Conservation (phyloP, 768 basidiomycete genomes). For the Serendipita vermifera region DNA sequence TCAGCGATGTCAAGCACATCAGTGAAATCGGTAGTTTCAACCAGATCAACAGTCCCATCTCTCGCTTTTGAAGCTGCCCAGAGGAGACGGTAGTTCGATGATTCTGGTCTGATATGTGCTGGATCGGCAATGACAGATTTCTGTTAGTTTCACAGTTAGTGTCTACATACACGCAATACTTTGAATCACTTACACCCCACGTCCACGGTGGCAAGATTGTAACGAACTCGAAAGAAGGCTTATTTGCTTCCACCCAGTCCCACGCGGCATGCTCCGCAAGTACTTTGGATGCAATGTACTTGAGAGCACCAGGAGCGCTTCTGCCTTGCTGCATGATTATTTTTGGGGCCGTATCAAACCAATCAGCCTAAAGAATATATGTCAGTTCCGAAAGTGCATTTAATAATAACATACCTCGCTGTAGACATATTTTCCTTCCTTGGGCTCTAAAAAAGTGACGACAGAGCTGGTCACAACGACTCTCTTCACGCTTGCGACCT, state of each 20-base stretch:
- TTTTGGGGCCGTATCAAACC: conserved; percentile 2
- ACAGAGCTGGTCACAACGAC: conserved; percentile 27
- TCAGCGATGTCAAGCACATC: conserved; percentile 45
- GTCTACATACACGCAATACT: not conserved
- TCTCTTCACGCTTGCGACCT: conserved; percentile 25
- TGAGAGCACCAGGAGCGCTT: not conserved
- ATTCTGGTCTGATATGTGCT: not conserved
- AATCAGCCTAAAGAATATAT: not conserved
- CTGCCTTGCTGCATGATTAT: not conserved
- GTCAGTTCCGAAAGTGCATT: not conserved
- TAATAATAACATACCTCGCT: conserved; percentile 14
- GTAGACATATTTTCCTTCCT: conserved; percentile 15
- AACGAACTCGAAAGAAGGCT: conserved; percentile 13
- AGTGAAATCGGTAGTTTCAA: not conserved
- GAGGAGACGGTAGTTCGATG: not conserved
- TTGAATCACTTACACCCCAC: not conserved
- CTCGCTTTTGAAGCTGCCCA: not conserved
- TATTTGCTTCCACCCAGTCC: conserved; percentile 16
- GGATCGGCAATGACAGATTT: not conserved
- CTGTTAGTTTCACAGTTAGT: not conserved
- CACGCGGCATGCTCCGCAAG: conserved; percentile 16
- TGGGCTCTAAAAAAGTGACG: conserved; percentile 22
- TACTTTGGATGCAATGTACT: conserved; percentile 14
- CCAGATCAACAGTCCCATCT: not conserved
- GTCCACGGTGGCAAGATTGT: conserved; percentile 8